Evolutionary conservation across 495 filamentous ascomycete genomes (phyloP).

Genomic region (Penicillium waksmanii): DNA sequence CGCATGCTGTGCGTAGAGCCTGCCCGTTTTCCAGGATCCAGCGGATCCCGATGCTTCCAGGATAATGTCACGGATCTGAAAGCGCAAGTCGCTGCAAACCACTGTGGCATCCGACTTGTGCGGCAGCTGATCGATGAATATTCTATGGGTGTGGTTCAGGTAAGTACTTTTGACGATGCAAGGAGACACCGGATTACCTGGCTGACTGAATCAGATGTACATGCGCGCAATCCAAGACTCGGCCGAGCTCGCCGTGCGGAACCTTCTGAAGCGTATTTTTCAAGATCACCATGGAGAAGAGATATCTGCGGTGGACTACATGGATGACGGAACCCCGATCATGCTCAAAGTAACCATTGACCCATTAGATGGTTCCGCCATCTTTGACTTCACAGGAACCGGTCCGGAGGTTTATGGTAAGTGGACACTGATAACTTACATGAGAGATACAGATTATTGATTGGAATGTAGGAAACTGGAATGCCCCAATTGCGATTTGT

Average conservation of each 20-base stretch:
- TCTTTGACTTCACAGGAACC: conserved; percentile 83
- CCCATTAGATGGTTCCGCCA: conserved; percentile 75
- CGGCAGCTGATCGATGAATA: conserved; percentile 81
- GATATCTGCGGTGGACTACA: conserved; percentile 70
- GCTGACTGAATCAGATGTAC: conserved; percentile 46
- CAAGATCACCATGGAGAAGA: background rate
- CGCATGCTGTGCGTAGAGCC: conserved; percentile 78
- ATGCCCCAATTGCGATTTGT: conserved; percentile 86
- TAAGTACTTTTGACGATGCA: conserved; percentile 28
- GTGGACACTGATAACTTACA: background rate
- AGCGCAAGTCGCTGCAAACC: conserved; percentile 89
- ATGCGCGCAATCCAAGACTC: conserved; percentile 91
- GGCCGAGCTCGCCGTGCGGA: conserved; percentile 76
- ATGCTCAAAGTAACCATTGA: conserved; percentile 79
- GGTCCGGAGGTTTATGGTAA: conserved; percentile 80
- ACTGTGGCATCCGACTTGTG: conserved; percentile 93
- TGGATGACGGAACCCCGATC: conserved; percentile 91
- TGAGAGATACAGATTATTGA: background rate
- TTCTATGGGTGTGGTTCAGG: conserved; percentile 82
- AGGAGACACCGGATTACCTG: background rate
- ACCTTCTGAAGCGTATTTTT: conserved; percentile 63
- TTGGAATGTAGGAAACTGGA: conserved; percentile 64
- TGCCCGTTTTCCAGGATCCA: conserved; percentile 79
- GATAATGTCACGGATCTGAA: conserved; percentile 95
- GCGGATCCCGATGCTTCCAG: conserved; percentile 77